These are phyloP conservation scores for Chimonanthus praecox DNA, from an alignment of 164 flowering plant genomes.

Conservation along the genomic window DNA sequence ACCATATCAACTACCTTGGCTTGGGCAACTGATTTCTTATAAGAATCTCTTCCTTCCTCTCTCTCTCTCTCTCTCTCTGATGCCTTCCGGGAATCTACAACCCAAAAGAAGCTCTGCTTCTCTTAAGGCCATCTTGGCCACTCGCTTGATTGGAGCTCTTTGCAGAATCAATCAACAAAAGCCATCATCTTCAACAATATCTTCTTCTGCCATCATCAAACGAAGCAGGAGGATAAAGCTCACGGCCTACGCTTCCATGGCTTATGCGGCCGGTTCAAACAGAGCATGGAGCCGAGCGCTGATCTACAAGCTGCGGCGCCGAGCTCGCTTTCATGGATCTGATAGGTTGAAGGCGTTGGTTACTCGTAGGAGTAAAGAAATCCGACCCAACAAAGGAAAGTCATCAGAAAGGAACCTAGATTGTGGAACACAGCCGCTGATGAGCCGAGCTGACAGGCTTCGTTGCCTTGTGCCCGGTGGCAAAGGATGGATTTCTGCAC, in stretches of 20 bases:
- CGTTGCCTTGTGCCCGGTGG: constrained; percentile 56
- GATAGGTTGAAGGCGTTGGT: neutral
- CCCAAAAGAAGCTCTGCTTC: constrained; percentile 5
- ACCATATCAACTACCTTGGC: no score
- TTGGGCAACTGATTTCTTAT: no score
- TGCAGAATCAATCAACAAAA: constrained; percentile 9
- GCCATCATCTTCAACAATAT: neutral
- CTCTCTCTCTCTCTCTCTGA: neutral
- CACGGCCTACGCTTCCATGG: constrained; percentile 50
- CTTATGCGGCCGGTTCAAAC: constrained; percentile 33
- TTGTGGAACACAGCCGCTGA: neutral
- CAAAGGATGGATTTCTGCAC: constrained; percentile 39
- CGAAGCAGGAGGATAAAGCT: constrained; percentile 30
- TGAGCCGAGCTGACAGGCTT: constrained; percentile 21
- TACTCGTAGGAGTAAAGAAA: no score
- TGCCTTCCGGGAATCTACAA: neutral
- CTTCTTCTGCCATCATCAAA: neutral
- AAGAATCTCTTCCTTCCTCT: neutral
- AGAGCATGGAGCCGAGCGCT: constrained; percentile 52
- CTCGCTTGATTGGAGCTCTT: constrained; percentile 32
- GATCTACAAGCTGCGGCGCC: constrained; percentile 27
- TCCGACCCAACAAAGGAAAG: neutral
- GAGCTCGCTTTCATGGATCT: neutral
- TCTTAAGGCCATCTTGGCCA: constrained; percentile 25
- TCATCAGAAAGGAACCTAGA: neutral